Evolutionary conservation across 1,139 yeast genomes (phyloP).

Genomic region (Suhomyces yuchorum): DNA sequence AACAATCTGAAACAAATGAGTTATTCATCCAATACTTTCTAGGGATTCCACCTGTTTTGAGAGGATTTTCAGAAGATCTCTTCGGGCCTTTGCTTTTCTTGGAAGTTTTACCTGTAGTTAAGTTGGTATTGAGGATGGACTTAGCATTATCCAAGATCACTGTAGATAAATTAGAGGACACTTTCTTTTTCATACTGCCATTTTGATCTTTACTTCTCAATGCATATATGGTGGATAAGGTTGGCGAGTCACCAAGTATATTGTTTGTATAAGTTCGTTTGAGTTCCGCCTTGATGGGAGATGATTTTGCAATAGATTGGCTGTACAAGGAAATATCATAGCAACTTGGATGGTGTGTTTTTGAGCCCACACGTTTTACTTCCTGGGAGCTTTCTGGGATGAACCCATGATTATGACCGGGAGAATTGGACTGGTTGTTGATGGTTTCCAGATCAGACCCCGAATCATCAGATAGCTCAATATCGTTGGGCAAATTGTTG

Average conservation of each 20-base stretch:
- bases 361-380: constrained; percentile 5
- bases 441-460: constrained; percentile 48
- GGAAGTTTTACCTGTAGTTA: constrained; percentile 21
- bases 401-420: constrained; percentile 15
- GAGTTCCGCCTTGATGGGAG: constrained; percentile 34
- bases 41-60: constrained; percentile 54
- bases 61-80: constrained; percentile 46
- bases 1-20: constrained; percentile 80
- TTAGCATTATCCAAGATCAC: constrained; percentile 45
- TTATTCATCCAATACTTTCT: constrained; percentile 91
- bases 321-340: constrained; percentile 30
- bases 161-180: constrained; percentile 35
- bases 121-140: constrained; percentile 34
- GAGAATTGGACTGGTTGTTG: constrained; percentile 20
- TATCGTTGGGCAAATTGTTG: constrained; percentile 51
- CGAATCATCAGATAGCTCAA: constrained; percentile 51
- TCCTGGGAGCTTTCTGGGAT: neutral
- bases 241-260: constrained; percentile 27
- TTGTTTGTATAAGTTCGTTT: constrained; percentile 44
- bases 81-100: constrained; percentile 32
- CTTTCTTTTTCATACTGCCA: constrained; percentile 27
- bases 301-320: constrained; percentile 33
- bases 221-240: constrained; percentile 48
- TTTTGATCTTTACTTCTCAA: constrained; percentile 27
- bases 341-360: constrained; percentile 18